These are phyloP conservation scores for Globisporangium irregulare DNA, from an alignment of 352 stramenopile species.

Conservation along the genomic window DNA sequence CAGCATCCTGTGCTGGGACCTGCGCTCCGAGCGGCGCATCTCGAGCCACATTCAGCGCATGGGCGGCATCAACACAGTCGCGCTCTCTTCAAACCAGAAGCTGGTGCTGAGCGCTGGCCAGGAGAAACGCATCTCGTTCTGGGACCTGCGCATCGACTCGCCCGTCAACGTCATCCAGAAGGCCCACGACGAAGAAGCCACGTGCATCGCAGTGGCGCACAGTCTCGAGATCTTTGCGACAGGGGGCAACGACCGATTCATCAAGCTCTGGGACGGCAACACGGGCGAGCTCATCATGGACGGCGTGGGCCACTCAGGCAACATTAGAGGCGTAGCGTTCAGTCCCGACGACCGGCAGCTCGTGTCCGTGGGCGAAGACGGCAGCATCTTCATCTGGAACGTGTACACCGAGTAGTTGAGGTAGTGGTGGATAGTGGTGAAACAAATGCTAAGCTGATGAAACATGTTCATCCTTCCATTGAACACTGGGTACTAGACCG, in stretches of 20 bases:
- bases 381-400: constrained; percentile 92
- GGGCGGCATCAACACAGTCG: constrained; percentile 91
- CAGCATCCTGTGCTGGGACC: constrained; percentile 92
- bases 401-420: constrained; percentile 52
- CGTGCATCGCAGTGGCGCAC: constrained; percentile 87
- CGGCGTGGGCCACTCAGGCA: constrained; percentile 74
- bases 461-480: too few relatives aligned
- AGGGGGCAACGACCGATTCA: constrained; percentile 79
- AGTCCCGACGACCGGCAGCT: constrained; percentile 91
- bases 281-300: constrained; percentile 63
- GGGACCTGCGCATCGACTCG: constrained; percentile 86
- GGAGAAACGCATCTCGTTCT: constrained; percentile 92
- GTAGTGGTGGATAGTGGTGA: too few relatives aligned
- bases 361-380: constrained; percentile 88
- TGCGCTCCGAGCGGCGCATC: constrained; percentile 83
- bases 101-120: constrained; percentile 90
- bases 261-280: constrained; percentile 87
- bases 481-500: too few relatives aligned
- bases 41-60: constrained; percentile 91
- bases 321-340: constrained; percentile 76
- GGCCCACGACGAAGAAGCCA: constrained; percentile 82
- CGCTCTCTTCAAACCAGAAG: constrained; percentile 84
- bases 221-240: constrained; percentile 84
- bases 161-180: constrained; percentile 78
- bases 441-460: too few relatives aligned